phyloP scores from a whole-genome alignment of 2,329 filamentous ascomycete species.

The Penicillium brevicompactum region DNA sequence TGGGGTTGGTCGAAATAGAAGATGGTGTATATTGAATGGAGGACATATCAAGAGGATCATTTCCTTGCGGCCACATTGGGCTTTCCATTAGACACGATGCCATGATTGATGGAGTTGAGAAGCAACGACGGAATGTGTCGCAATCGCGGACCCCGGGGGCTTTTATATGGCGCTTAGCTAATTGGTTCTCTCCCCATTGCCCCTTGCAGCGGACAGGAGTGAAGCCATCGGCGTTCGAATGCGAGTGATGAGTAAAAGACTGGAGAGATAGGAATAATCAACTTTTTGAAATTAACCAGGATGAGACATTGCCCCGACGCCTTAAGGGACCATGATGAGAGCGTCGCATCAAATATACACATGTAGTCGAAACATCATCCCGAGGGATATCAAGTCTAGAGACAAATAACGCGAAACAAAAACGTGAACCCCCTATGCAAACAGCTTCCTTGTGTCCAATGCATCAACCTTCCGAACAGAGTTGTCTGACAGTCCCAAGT shows the following conservation, averaged over 20 bases:
- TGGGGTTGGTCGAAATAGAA: slow-evolving; percentile 29
- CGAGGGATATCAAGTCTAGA: slow-evolving; percentile 37
- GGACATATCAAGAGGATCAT: background rate
- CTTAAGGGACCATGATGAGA: slow-evolving; percentile 35
- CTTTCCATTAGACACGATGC: slow-evolving; percentile 19
- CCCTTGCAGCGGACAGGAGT: slow-evolving; percentile 1
- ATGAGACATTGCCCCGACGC: slow-evolving; percentile 35
- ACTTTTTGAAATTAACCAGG: slow-evolving; percentile 28
- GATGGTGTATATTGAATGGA: slow-evolving; percentile 1
- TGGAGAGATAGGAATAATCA: slow-evolving; percentile 5
- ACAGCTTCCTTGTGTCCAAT: slow-evolving; percentile 75
- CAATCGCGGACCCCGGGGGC: slow-evolving; percentile 1
- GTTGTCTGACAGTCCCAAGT: slow-evolving; percentile 71
- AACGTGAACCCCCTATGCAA: slow-evolving; percentile 51
- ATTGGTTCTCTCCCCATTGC: background rate
- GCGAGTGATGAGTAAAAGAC: background rate
- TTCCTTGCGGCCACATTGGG: slow-evolving; percentile 19
- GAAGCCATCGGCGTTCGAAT: no score
- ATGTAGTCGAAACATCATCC: slow-evolving; percentile 30
- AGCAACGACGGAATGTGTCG: background rate
- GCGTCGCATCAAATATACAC: slow-evolving; percentile 40
- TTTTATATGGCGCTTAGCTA: slow-evolving; percentile 17
- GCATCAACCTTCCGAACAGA: slow-evolving; percentile 65
- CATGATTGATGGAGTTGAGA: slow-evolving; percentile 26
- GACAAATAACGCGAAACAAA: slow-evolving; percentile 22